These are phyloP conservation scores for Candida peoriensis DNA, from an alignment of 805 yeast species.

Conservation along the genomic window DNA sequence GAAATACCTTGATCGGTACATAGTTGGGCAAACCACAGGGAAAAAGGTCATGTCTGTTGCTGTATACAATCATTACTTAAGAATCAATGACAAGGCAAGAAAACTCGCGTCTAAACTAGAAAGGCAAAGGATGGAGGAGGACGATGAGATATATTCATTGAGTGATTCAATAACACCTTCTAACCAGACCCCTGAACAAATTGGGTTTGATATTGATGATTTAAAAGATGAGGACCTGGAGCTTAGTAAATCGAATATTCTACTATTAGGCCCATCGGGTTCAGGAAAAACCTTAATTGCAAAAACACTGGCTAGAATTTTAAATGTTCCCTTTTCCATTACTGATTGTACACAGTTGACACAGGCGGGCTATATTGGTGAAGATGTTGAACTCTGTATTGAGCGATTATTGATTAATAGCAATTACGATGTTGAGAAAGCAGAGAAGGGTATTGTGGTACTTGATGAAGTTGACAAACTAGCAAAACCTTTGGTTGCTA, in stretches of 20 bases:
- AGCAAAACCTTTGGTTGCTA: conserved; percentile 41
- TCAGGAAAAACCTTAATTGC: conserved; percentile 59
- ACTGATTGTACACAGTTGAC: conserved; percentile 60
- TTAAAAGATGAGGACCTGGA: conserved; percentile 36
- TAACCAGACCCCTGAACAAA: conserved; percentile 27
- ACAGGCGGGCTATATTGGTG: conserved; percentile 64
- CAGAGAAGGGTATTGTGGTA: conserved; percentile 55
- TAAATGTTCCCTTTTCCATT: conserved; percentile 53
- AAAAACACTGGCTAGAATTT: conserved; percentile 43
- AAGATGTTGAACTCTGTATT: conserved; percentile 54
- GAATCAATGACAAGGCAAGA: conserved; percentile 38
- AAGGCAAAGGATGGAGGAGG: conserved; percentile 24
- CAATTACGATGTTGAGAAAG: conserved; percentile 44
- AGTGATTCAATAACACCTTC: conserved; percentile 19
- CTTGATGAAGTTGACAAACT: conserved; percentile 57
- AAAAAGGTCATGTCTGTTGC: conserved; percentile 59
- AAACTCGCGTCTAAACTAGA: conserved; percentile 25
- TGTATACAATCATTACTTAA: conserved; percentile 51
- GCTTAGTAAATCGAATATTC: conserved; percentile 50
- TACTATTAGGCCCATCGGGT: conserved; percentile 57
- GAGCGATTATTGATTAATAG: conserved; percentile 46
- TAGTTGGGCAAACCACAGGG: conserved; percentile 52
- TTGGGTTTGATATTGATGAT: conserved; percentile 21
- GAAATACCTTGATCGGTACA: conserved; percentile 42
- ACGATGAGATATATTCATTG: conserved; percentile 23